A percentile compares a stretch with the other conserved stretches of the same genome.
phyloP scores from a whole-genome alignment of 1,284 basidiomycete genomes.

The Paramarasmius palmivorus region DNA sequence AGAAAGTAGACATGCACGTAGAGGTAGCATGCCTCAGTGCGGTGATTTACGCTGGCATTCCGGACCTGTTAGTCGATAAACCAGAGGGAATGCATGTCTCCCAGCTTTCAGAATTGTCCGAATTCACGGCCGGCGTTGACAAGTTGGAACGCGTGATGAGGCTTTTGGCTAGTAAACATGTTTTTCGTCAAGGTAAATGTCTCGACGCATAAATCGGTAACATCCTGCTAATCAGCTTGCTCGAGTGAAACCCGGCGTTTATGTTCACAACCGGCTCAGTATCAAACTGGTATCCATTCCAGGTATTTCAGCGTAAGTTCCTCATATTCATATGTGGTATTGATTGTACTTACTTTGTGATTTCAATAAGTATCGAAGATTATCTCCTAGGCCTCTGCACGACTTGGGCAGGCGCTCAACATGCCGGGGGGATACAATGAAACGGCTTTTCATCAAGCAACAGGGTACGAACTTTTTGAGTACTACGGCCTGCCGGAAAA shows the following conservation, averaged over 20 bases:
- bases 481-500: constrained; percentile 4
- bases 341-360: constrained; percentile 1
- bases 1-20: constrained; percentile 13
- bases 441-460: constrained; percentile 11
- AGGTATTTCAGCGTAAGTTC: constrained; percentile 2
- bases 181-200: constrained; percentile 29
- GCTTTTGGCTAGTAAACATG: constrained; percentile 31
- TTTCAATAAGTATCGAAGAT: constrained; percentile 21
- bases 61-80: too few species aligned
- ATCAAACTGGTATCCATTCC: constrained; percentile 25
- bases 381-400: constrained; percentile 8
- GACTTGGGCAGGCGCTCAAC: constrained; percentile 8
- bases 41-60: constrained; percentile 20
- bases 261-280: constrained; percentile 35
- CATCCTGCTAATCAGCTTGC: too few species aligned
- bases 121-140: too few species aligned
- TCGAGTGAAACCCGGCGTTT: constrained; percentile 22
- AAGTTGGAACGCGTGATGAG: constrained; percentile 32
- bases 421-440: background rate
- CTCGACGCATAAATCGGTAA: background rate
- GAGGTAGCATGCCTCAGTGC: constrained; percentile 20
- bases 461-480: constrained; percentile 10
- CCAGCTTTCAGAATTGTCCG: too few species aligned
- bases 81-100: constrained; percentile 32
- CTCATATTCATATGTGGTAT: constrained; percentile 5